A percentile compares a stretch with the other conserved stretches of the same genome.
Evolutionary conservation across 2,329 filamentous ascomycete species (phyloP).

Genomic region (Fusarium fracticaudum): DNA sequence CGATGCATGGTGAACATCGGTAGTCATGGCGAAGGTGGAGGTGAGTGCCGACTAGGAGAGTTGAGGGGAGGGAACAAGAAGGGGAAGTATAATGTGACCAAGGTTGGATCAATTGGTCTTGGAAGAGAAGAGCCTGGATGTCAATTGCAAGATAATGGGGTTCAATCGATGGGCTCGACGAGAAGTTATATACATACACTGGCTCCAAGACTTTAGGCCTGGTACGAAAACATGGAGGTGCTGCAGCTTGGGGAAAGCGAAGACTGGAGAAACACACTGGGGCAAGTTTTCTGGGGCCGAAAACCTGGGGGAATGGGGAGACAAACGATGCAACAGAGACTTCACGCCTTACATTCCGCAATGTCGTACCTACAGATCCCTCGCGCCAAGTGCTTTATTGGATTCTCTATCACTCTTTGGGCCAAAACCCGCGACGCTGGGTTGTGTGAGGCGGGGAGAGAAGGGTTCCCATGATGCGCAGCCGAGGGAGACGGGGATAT

Average conservation of each 20-base stretch:
- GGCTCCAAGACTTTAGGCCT: too few species aligned
- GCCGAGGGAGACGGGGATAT: not conserved
- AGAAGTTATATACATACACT: not conserved
- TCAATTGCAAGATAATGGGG: not conserved
- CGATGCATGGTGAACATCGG: not conserved
- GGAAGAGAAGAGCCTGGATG: too few species aligned
- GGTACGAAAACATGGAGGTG: not conserved
- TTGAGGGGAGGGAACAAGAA: not conserved
- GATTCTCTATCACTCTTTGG: not conserved
- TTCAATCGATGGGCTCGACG: not conserved
- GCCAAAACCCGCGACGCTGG: not conserved
- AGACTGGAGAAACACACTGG: not conserved
- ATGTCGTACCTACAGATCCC: not conserved
- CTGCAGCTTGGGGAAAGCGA: not conserved
- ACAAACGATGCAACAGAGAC: not conserved
- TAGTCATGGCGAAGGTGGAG: not conserved
- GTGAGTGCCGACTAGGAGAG: not conserved
- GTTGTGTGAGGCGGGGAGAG: not conserved
- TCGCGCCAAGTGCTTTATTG: not conserved
- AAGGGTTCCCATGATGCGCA: not conserved
- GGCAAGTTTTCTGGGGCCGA: not conserved
- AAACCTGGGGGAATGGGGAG: not conserved
- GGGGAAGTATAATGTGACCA: not conserved
- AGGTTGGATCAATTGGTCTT: not conserved
- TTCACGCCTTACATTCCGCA: not conserved